phyloP scores from a whole-genome alignment of 805 yeast species.

The Tetrapisispora pingtungensis region DNA sequence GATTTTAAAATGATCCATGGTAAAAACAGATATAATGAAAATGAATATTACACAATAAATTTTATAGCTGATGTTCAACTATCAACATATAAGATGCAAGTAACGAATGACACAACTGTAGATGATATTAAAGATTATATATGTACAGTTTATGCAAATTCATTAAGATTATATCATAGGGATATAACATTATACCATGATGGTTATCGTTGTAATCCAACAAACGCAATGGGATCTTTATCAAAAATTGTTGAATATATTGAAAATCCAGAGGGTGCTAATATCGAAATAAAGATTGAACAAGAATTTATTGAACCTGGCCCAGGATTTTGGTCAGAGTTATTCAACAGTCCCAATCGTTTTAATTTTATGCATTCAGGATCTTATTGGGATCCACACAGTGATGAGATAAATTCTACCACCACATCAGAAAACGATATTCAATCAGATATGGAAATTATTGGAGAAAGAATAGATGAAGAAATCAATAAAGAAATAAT shows the following conservation, averaged over 20 bases:
- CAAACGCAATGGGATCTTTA: slow-evolving; percentile 13
- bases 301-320: slow-evolving; percentile 24
- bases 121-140: slow-evolving; percentile 20
- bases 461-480: background rate
- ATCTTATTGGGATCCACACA: slow-evolving; percentile 2
- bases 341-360: slow-evolving; percentile 8
- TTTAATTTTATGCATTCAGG: slow-evolving; percentile 4
- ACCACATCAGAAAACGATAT: background rate
- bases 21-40: background rate
- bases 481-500: background rate
- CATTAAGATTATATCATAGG: slow-evolving; percentile 13
- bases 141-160: slow-evolving; percentile 20
- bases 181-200: slow-evolving; percentile 19
- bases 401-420: background rate
- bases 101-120: slow-evolving; percentile 16
- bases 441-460: background rate
- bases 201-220: slow-evolving; percentile 12
- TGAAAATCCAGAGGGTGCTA: slow-evolving; percentile 12
- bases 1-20: slow-evolving; percentile 18
- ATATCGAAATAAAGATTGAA: slow-evolving; percentile 18
- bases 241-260: slow-evolving; percentile 16
- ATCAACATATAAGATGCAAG: slow-evolving; percentile 15
- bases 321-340: slow-evolving; percentile 24
- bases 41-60: slow-evolving; percentile 11
- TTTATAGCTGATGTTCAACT: slow-evolving; percentile 19